These are phyloP conservation scores for Protostelium mycophagum DNA, from an alignment of 78 protist species.

Conservation along the genomic window DNA sequence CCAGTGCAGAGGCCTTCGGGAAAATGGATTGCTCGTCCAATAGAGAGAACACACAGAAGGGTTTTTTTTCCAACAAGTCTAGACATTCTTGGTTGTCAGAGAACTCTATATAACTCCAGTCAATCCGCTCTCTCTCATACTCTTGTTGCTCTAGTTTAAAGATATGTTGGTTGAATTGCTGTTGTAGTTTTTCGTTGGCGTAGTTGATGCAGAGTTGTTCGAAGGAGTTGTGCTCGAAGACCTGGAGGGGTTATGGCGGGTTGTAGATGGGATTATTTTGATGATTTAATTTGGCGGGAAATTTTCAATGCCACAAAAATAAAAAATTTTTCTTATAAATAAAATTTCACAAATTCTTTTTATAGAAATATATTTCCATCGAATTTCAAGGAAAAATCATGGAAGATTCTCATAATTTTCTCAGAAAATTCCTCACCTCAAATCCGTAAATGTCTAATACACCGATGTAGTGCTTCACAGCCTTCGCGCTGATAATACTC, in stretches of 20 bases:
- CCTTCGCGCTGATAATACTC: slow-evolving; percentile 15
- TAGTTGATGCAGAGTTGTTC: slow-evolving; percentile 90
- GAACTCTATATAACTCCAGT: slow-evolving; percentile 76
- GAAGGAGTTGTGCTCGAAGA: slow-evolving; percentile 76
- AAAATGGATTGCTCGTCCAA: slow-evolving; percentile 86
- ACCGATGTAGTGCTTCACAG: slow-evolving; percentile 68
- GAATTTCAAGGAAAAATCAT: too few relatives aligned
- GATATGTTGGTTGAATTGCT: slow-evolving; percentile 69
- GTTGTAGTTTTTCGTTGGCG: slow-evolving; percentile 91
- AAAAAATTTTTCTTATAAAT: too few relatives aligned
- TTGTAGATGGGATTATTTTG: too few relatives aligned
- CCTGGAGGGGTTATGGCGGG: neutral
- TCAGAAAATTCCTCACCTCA: too few relatives aligned
- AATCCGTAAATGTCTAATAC: slow-evolving; percentile 97
- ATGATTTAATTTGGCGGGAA: too few relatives aligned
- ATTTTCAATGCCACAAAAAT: too few relatives aligned
- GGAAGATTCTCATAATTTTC: too few relatives aligned
- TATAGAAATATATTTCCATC: too few relatives aligned
- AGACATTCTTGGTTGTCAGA: slow-evolving; percentile 76
- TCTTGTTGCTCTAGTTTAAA: slow-evolving; percentile 79
- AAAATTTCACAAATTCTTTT: too few relatives aligned
- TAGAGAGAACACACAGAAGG: slow-evolving; percentile 71
- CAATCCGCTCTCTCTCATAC: slow-evolving; percentile 79
- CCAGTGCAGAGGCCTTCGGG: slow-evolving; percentile 70
- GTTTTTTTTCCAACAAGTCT: slow-evolving; percentile 71